Evolutionary conservation across 1,139 yeast genomes (phyloP).

Genomic region (Diutina sp.): DNA sequence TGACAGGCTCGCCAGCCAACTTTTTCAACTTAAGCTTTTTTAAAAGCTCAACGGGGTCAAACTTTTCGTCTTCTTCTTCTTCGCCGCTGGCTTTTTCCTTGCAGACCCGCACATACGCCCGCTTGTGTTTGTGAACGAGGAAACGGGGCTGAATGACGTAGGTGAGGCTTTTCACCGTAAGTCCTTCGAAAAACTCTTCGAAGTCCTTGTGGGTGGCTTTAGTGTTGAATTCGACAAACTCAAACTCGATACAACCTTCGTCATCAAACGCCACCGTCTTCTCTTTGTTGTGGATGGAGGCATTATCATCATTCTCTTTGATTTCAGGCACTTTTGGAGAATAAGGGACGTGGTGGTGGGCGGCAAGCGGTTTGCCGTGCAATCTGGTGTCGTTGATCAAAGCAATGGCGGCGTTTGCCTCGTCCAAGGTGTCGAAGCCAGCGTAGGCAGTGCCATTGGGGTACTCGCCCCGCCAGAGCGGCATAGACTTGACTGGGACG

Average conservation of each 20-base stretch:
- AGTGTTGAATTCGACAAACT: not conserved
- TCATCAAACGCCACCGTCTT: not conserved
- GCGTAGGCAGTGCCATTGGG: not conserved
- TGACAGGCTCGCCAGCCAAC: not conserved
- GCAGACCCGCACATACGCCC: not conserved
- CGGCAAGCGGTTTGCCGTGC: not conserved
- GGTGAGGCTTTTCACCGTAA: not conserved
- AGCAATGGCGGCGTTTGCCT: not conserved
- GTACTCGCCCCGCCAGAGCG: not conserved
- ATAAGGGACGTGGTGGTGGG: not conserved
- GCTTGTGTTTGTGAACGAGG: not conserved
- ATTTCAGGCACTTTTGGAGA: not conserved
- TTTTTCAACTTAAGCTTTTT: not conserved
- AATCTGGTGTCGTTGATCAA: not conserved
- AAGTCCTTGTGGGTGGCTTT: not conserved
- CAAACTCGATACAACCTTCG: not conserved
- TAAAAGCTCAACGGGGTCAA: not conserved
- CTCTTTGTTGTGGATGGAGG: not conserved
- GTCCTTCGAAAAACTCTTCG: not conserved
- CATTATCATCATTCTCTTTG: not conserved
- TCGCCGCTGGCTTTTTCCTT: not conserved
- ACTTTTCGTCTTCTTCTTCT: not conserved
- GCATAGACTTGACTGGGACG: not conserved
- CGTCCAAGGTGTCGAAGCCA: not conserved
- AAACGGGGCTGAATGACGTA: not conserved